phyloP scores from a whole-genome alignment of 768 basidiomycete species.

The Suillus subluteus region DNA sequence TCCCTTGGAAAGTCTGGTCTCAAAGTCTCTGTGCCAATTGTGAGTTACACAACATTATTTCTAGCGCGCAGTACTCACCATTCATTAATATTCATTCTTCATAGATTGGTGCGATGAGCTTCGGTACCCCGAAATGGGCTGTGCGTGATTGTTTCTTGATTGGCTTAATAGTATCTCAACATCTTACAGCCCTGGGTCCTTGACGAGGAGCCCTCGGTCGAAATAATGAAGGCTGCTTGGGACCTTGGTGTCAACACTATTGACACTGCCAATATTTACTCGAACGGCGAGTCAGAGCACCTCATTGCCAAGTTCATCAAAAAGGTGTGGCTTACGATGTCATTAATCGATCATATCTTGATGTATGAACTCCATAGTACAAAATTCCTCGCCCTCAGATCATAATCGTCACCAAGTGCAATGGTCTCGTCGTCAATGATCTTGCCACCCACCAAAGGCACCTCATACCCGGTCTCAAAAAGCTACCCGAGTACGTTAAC shows the following conservation, averaged over 20 bases:
- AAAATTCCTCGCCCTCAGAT: constrained; percentile 37
- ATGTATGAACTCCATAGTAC: constrained; percentile 23
- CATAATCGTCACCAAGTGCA: constrained; percentile 36
- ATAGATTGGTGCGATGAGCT: constrained; percentile 34
- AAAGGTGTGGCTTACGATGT: constrained; percentile 22
- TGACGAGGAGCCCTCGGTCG: constrained; percentile 31
- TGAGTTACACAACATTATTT: constrained; percentile 17
- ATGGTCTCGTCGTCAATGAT: constrained; percentile 19
- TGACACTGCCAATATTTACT: constrained; percentile 44
- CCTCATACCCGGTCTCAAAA: background rate
- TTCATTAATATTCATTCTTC: background rate
- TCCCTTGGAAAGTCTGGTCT: constrained; percentile 37
- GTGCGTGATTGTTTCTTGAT: constrained; percentile 22
- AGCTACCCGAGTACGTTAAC: constrained; percentile 30
- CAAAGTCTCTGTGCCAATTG: constrained; percentile 38
- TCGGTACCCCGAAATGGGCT: constrained; percentile 30
- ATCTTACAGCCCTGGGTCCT: constrained; percentile 28
- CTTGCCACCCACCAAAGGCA: background rate
- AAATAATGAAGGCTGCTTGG: constrained; percentile 43
- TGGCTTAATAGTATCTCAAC: too few relatives aligned
- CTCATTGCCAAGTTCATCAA: constrained; percentile 42
- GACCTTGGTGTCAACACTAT: constrained; percentile 44
- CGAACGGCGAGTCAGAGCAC: constrained; percentile 40
- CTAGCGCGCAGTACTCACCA: background rate
- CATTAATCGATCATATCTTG: background rate